Conservation (phyloP, 768 basidiomycete species). For the Tulasnella sp. region DNA sequence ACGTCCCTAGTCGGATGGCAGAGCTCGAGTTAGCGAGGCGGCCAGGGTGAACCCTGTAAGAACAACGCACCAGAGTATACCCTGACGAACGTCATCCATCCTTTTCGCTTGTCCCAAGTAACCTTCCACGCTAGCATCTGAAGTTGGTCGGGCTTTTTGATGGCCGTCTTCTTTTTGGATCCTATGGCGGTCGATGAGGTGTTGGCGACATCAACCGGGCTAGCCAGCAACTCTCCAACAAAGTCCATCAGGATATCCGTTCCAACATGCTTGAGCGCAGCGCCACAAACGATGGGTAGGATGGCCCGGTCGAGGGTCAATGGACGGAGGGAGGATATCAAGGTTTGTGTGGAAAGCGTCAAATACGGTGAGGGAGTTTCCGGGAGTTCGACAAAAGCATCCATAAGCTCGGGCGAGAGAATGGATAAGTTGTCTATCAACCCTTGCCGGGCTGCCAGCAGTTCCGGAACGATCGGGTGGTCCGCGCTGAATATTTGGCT, state of each 20-base stretch:
- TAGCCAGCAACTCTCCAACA: slow-evolving; percentile 72
- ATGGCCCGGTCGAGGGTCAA: slow-evolving; percentile 63
- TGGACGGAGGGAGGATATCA: slow-evolving; percentile 63
- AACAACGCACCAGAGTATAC: slow-evolving; percentile 70
- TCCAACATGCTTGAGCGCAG: slow-evolving; percentile 75
- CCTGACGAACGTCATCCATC: slow-evolving; percentile 92
- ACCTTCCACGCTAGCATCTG: slow-evolving; percentile 85
- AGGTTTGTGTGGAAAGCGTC: slow-evolving; percentile 48
- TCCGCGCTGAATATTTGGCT: slow-evolving; percentile 46
- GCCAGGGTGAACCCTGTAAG: background rate
- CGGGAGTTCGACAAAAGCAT: slow-evolving; percentile 56
- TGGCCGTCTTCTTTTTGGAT: slow-evolving; percentile 22
- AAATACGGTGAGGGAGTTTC: slow-evolving; percentile 63
- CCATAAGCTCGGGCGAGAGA: slow-evolving; percentile 78
- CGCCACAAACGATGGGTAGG: slow-evolving; percentile 78
- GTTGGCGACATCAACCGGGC: slow-evolving; percentile 64
- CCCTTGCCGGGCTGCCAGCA: slow-evolving; percentile 62
- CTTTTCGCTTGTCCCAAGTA: slow-evolving; percentile 71
- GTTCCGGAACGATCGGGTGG: slow-evolving; percentile 67
- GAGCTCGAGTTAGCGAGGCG: background rate
- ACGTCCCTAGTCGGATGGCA: slow-evolving; percentile 49
- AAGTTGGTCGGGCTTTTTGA: slow-evolving; percentile 35
- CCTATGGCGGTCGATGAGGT: slow-evolving; percentile 36
- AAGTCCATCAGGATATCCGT: slow-evolving; percentile 80
- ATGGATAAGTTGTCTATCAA: slow-evolving; percentile 77